Conservation (phyloP, 2,329 filamentous ascomycete genomes). For the Diaporthe citriasiana region DNA sequence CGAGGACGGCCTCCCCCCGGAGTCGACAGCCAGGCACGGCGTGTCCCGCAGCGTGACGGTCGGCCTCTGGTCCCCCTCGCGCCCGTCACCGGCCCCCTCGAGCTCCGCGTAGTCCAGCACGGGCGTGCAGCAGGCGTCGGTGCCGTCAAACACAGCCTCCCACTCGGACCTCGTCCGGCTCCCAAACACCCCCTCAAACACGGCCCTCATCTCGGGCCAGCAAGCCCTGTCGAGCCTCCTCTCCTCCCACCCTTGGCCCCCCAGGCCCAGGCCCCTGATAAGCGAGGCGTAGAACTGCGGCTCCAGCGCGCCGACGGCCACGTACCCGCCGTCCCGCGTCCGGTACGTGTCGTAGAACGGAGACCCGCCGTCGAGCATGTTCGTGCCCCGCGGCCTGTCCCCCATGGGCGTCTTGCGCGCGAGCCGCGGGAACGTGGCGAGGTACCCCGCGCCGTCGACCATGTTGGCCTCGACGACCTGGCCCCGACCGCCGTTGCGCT, state of each 20-base stretch:
- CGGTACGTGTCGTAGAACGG: conserved; percentile 94
- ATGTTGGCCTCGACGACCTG: conserved; percentile 97
- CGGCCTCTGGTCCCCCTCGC: conserved; percentile 79
- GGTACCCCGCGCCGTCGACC: conserved; percentile 89
- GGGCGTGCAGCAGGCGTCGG: conserved; percentile 93
- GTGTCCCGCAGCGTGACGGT: conserved; percentile 77
- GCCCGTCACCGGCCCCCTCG: conserved; percentile 58
- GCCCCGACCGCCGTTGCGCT: conserved; percentile 68
- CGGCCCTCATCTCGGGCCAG: conserved; percentile 76
- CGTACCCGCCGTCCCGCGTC: conserved; percentile 82
- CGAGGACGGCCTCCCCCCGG: conserved; percentile 51
- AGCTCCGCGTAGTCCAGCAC: conserved; percentile 84
- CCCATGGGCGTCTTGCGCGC: conserved; percentile 74
- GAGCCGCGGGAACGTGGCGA: conserved; percentile 83
- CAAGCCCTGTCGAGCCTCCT: conserved; percentile 70
- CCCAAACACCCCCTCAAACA: conserved; percentile 76
- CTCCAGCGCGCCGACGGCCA: conserved; percentile 93
- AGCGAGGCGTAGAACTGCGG: conserved; percentile 84
- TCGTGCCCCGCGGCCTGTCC: conserved; percentile 75
- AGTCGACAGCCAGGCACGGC: conserved; percentile 75
- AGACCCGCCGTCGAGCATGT: conserved; percentile 85
- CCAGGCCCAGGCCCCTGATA: conserved; percentile 75
- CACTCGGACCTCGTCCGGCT: conserved; percentile 81
- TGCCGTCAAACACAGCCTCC: conserved; percentile 89
- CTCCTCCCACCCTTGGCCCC: conserved; percentile 62